A percentile compares a stretch with the other conserved stretches of the same genome.
Evolutionary conservation across 805 yeast species (phyloP).

Genomic region (Cyberlindnera americana): DNA sequence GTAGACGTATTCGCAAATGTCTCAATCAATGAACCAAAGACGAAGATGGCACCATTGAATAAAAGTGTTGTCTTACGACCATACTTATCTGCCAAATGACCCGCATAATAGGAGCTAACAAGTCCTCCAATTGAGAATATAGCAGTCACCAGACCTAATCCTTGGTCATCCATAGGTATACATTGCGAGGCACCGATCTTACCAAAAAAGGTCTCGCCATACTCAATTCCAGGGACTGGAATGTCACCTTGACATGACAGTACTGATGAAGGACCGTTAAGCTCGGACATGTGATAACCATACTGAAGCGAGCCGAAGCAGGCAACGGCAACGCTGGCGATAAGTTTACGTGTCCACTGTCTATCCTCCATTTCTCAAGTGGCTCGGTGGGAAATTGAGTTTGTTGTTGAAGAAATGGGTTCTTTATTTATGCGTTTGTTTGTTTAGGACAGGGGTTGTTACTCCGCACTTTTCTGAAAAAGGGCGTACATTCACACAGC

Average conservation of each 20-base stretch:
- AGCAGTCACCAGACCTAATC: conserved; percentile 72
- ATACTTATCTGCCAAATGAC: conserved; percentile 54
- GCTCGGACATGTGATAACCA: conserved; percentile 93
- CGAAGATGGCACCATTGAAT: conserved; percentile 46
- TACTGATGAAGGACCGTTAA: conserved; percentile 81
- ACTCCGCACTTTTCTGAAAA: no score
- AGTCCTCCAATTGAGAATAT: conserved; percentile 84
- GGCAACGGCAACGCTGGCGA: conserved; percentile 49
- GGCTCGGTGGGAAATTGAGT: no score
- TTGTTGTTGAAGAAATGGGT: no score
- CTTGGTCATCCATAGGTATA: conserved; percentile 51
- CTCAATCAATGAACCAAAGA: conserved; percentile 62
- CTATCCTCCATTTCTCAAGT: conserved; percentile 7
- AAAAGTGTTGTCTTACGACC: conserved; percentile 61
- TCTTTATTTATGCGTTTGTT: no score
- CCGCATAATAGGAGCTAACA: conserved; percentile 66
- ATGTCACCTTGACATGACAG: conserved; percentile 49
- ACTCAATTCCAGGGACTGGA: conserved; percentile 24
- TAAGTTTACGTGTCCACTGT: conserved; percentile 29
- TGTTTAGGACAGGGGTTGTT: no score
- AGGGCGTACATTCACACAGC: no score
- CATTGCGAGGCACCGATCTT: conserved; percentile 50
- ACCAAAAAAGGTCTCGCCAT: conserved; percentile 23
- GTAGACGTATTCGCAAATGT: conserved; percentile 43
- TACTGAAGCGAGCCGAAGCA: conserved; percentile 83